Base-by-base conservation (phyloP, 108 stramenopile genomes). In the Epipyxis sp. region DNA sequence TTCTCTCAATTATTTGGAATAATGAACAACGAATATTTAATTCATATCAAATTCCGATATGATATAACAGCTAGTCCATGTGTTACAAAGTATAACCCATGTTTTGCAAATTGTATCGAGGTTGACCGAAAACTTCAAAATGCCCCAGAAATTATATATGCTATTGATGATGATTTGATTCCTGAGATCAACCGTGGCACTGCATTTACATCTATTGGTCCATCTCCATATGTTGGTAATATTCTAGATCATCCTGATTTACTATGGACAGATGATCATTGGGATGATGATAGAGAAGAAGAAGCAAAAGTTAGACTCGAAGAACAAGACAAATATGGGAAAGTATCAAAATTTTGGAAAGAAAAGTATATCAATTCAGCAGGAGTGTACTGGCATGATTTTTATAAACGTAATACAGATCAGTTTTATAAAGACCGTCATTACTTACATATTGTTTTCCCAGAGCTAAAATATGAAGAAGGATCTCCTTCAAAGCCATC, bases 361-460 rank as follows among this genome's bases (percentile, higher is more conserved):
- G 34, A 74, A 29, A 74, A 57, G 42, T 74, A 74, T 42, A 42
- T 13, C 6, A 39, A 74, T 6, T 10, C 16, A 20, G 71, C 71
- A 27, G 71, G 50, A 43, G 27, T 10, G 6, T 74, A 74, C 34
- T 94, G 93, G 93, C 86, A 94, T 69, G 65, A 77, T 58, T 92
- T 92, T 69, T 94, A 94, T 71, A 39, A 79, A 1, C 77, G 82
- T 3, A 90, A 92, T 77, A 72, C 80, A 46, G 89, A 83, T 20
- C 85, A 89, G 42, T 92, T 92, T 81, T 94, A 91, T 84, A 89
- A 91, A 68, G 91, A 94, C 83, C 81, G 92, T 29, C 94, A 94
- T 78, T 94, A 94, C 74, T 81, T 94, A 41, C 76, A 89, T 59
- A 89, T 86, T 29, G 84, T 87, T 0, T 94, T 92, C 84, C 91